Percentiles rank a stretch among this genome's conserved stretches.
phyloP scores from a whole-genome alignment of 73 alveolate species.

The Paramecium pentaurelia region DNA sequence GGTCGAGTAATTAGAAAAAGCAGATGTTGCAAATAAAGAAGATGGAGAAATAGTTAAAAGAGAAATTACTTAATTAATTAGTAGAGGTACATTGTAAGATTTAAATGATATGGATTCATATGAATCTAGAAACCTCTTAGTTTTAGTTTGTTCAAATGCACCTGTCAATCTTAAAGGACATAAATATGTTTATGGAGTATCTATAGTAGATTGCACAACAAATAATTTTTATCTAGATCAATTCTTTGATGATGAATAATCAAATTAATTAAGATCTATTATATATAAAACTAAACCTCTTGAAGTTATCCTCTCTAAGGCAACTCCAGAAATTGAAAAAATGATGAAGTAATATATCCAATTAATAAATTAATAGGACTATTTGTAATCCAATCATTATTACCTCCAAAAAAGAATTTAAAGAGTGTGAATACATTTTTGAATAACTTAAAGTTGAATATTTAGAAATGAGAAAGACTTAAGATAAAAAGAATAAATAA shows the following conservation, averaged over 20 bases:
- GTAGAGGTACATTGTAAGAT: constrained; percentile 68
- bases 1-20: constrained; percentile 79
- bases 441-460: constrained; percentile 40
- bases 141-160: constrained; percentile 31
- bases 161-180: constrained; percentile 45
- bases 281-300: constrained; percentile 43
- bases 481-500: neutral
- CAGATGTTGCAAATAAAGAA: constrained; percentile 57
- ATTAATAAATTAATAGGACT: neutral
- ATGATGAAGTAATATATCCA: neutral
- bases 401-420: neutral
- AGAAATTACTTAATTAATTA: constrained; percentile 71
- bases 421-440: constrained; percentile 23
- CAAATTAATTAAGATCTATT: constrained; percentile 22
- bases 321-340: neutral
- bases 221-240: constrained; percentile 67
- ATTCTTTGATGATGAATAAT: constrained; percentile 51
- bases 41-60: constrained; percentile 59
- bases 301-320: neutral
- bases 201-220: constrained; percentile 74
- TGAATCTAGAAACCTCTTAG: constrained; percentile 72
- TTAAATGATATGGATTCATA: constrained; percentile 34
- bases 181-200: constrained; percentile 67
- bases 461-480: neutral
- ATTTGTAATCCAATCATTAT: constrained; percentile 49